Evolutionary conservation across 2,329 filamentous ascomycete species (phyloP), one percentile per base, ranked within the genome.

Genomic region (Teratosphaeria nubilosa): DNA sequence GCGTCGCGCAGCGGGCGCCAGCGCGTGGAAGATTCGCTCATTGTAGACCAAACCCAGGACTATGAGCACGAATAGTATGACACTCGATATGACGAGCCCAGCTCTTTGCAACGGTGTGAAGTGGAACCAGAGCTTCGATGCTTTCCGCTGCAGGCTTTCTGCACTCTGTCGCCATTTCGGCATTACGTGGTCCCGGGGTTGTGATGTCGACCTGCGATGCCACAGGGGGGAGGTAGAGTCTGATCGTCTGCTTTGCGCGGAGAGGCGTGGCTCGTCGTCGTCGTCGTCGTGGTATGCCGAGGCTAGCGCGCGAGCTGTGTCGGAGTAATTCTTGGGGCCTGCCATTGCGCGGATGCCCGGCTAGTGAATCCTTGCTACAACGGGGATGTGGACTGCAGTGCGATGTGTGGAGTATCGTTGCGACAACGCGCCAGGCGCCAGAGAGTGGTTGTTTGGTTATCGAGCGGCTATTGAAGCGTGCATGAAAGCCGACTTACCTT

Each of bases 41-140:
- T 86, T 90, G 78, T 89, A 94, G 61, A 92, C 72, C 58, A 95
- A 76, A 70, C 89, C 86, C 4, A 91, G 75, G 56, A 95, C 76
- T 30, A 79, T 75, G 13, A 89, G 68, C 9, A 82, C 76, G 58
- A 80, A 73, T n/a, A 78, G 62, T 0, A 79, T 69, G 16, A 87
- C 54, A 9, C 77, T 74, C 25, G 75, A 82, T 2, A 79, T 59
- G 13, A 80, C 72, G 22, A 86, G 77, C 22, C 85, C 76, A 6
- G 84, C 72, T 65, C 82, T 82, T 72, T 95, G 86, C 58, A 83
- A 67, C 0, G 81, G 76, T 14, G 81, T 77, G 56, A 90, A 76
- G 62, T 75, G 75, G 62, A 78, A 71, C 74, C 82, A 87, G 52
- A 80, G 74, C 58, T 75, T 73, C 52, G 79, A 54, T 30, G 77